Conservation (phyloP, 257 asterid species). For the Scutellaria galericulata region DNA sequence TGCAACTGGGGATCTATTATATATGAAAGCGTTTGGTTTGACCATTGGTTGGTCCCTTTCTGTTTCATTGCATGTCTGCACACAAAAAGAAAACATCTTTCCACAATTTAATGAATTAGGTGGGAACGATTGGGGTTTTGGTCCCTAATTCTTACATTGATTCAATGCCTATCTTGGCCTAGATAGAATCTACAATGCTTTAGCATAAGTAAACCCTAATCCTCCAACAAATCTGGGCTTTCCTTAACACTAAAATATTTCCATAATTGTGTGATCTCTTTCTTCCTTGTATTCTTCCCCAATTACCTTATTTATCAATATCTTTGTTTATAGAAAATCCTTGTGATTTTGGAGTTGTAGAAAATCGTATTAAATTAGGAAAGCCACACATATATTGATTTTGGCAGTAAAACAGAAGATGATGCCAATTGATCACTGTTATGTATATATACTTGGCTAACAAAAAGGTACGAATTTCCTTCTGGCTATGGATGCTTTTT, state of each 20-base stretch:
- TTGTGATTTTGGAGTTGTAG: slow-evolving; percentile 23
- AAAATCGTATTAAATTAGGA: slow-evolving; percentile 24
- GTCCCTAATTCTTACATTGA: slow-evolving; percentile 27
- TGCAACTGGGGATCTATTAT: not conserved
- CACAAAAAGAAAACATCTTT: slow-evolving; percentile 24
- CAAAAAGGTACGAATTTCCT: not conserved
- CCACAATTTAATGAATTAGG: slow-evolving; percentile 47
- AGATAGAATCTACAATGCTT: too few species aligned
- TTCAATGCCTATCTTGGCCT: slow-evolving; percentile 24
- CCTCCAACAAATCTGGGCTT: too few species aligned
- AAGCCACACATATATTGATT: not conserved
- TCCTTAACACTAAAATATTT: too few species aligned
- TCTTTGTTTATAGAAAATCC: too few species aligned
- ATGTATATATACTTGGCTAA: not conserved
- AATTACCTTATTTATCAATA: too few species aligned
- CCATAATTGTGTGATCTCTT: too few species aligned
- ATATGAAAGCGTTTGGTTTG: slow-evolving; percentile 24
- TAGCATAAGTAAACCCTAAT: too few species aligned
- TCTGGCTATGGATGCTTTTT: slow-evolving; percentile 13
- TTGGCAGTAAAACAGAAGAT: too few species aligned
- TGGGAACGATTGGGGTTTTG: slow-evolving; percentile 34
- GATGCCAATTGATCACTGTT: not conserved
- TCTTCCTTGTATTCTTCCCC: too few species aligned
- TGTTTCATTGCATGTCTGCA: slow-evolving; percentile 20
- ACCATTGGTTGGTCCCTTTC: slow-evolving; percentile 22